These are phyloP conservation scores for Agaricus bisporus DNA, from an alignment of 768 basidiomycete species.

Conservation along the genomic window DNA sequence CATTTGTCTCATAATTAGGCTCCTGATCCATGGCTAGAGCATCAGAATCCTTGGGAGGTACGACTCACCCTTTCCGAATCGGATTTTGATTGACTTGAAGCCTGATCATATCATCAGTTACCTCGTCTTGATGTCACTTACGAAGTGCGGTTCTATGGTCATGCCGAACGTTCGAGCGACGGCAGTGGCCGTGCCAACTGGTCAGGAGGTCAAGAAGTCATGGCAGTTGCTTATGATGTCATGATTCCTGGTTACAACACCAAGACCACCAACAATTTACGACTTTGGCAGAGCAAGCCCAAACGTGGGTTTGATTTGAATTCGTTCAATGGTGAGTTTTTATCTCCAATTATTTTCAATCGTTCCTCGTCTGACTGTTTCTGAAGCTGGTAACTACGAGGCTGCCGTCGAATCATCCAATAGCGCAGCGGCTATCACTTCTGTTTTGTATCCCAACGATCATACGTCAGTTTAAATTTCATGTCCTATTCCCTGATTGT, in stretches of 20 bases:
- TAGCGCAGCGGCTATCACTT: constrained; percentile 89
- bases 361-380: not conserved
- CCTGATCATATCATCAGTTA: constrained; percentile 27
- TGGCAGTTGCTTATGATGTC: constrained; percentile 91
- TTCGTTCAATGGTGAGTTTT: constrained; percentile 78
- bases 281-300: constrained; percentile 79
- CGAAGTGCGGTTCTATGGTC: constrained; percentile 86
- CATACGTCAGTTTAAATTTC: constrained; percentile 46
- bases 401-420: constrained; percentile 83
- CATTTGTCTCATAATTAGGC: constrained; percentile 32
- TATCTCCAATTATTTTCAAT: not conserved
- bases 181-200: constrained; percentile 59
- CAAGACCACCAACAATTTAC: constrained; percentile 84
- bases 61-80: too few species aligned
- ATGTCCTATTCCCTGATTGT: not conserved
- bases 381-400: constrained; percentile 85
- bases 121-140: constrained; percentile 80
- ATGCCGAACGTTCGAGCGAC: constrained; percentile 60
- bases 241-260: constrained; percentile 89
- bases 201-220: constrained; percentile 90
- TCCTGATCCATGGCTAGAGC: constrained; percentile 88
- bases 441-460: constrained; percentile 95
- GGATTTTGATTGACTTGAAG: not conserved
- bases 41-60: constrained; percentile 83
- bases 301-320: constrained; percentile 91